These are phyloP conservation scores for Fraxinus quadrangulata DNA, from an alignment of 257 asterid species.

Conservation along the genomic window DNA sequence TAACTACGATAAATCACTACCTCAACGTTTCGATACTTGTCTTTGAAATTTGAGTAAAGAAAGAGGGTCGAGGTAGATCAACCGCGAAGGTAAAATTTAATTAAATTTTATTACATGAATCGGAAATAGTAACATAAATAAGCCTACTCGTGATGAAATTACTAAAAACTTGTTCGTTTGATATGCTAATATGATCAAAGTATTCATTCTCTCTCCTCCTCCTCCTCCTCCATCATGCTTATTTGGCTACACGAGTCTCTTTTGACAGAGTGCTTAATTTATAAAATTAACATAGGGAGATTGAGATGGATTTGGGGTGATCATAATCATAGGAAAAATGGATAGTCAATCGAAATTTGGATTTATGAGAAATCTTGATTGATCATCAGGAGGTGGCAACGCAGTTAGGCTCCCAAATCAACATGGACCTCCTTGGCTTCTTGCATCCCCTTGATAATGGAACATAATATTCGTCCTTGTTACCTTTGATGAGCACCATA, in stretches of 20 bases:
- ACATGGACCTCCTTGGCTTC: conserved; percentile 50
- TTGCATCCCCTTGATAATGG: conserved; percentile 65
- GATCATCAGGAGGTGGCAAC: conserved; percentile 63
- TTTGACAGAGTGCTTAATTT: background rate
- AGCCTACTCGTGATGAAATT: background rate
- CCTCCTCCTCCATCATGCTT: background rate
- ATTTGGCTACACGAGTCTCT: conserved; percentile 30
- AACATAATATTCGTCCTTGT: conserved; percentile 41
- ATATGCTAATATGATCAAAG: conserved; percentile 4
- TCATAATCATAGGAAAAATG: background rate
- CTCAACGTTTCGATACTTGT: background rate
- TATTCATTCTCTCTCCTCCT: conserved; percentile 9
- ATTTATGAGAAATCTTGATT: background rate
- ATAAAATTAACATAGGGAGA: conserved; percentile 14
- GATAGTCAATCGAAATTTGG: background rate
- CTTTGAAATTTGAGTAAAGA: background rate
- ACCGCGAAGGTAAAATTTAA: background rate
- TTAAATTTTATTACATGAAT: background rate
- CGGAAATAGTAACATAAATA: background rate
- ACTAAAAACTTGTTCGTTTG: background rate
- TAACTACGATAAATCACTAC: background rate
- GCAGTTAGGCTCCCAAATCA: conserved; percentile 68
- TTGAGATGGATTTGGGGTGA: background rate
- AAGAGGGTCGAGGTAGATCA: too few species aligned
- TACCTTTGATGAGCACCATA: conserved; percentile 47